phyloP scores from a whole-genome alignment of 1,284 basidiomycete species.

The Cutaneotrichosporon cavernicola region DNA sequence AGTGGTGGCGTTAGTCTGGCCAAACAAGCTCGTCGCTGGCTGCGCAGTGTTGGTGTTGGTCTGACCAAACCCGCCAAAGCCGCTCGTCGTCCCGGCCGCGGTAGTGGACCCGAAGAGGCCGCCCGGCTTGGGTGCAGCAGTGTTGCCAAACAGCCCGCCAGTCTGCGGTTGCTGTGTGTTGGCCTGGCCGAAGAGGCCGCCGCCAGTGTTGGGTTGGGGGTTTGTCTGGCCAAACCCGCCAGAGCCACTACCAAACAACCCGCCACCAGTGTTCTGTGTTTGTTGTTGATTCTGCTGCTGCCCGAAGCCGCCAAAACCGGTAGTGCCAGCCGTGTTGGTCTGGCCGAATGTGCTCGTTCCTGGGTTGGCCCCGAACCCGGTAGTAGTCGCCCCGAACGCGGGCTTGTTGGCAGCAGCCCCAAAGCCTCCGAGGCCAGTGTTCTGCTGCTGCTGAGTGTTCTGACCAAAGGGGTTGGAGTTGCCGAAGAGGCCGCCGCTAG shows the following conservation, averaged over 20 bases:
- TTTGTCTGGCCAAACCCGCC: slow-evolving; percentile 31
- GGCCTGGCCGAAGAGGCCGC: slow-evolving; percentile 58
- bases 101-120: slow-evolving; percentile 57
- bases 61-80: slow-evolving; percentile 38
- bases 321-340: slow-evolving; percentile 35
- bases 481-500: slow-evolving; percentile 38
- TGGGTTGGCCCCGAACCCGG: slow-evolving; percentile 22
- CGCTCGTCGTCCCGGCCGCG: slow-evolving; percentile 16
- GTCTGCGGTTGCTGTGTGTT: slow-evolving; percentile 18
- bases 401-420: slow-evolving; percentile 30
- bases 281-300: slow-evolving; percentile 43
- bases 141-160: slow-evolving; percentile 54
- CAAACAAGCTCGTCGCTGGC: slow-evolving; percentile 31
- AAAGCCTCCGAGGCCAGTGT: slow-evolving; percentile 49
- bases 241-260: slow-evolving; percentile 38
- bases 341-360: slow-evolving; percentile 48
- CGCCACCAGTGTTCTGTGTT: slow-evolving; percentile 25
- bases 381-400: slow-evolving; percentile 12
- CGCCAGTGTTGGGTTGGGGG: slow-evolving; percentile 36
- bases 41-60: slow-evolving; percentile 16
- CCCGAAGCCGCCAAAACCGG: slow-evolving; percentile 24
- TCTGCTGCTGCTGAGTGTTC: slow-evolving; percentile 26
- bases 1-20: slow-evolving; percentile 14
- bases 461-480: slow-evolving; percentile 35
- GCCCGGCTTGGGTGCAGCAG: slow-evolving; percentile 32